Evolutionary conservation across 306 rosid genomes (phyloP).

Genomic region (Cucurbita argyrosperma): DNA sequence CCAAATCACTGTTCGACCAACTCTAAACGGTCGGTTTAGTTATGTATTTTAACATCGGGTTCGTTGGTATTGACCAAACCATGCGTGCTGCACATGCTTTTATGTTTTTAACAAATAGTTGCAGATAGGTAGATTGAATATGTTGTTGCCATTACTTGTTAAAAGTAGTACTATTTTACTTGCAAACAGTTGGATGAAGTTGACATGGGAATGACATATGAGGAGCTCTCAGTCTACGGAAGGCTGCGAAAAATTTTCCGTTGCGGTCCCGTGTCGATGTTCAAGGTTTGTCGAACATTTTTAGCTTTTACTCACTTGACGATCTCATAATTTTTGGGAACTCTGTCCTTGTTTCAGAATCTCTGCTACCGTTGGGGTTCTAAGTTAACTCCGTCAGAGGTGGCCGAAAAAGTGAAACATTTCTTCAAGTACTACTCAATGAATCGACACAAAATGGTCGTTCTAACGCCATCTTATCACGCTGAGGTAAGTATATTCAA

Average conservation of each 20-base stretch:
- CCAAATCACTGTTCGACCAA: background rate
- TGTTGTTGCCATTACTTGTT: background rate
- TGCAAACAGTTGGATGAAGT: slow-evolving; percentile 70
- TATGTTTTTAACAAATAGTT: background rate
- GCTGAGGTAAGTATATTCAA: slow-evolving; percentile 74
- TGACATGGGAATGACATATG: slow-evolving; percentile 97
- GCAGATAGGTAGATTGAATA: background rate
- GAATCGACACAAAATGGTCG: slow-evolving; percentile 88
- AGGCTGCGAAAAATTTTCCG: slow-evolving; percentile 76
- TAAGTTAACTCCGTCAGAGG: slow-evolving; percentile 64
- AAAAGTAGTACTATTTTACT: background rate
- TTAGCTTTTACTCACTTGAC: background rate
- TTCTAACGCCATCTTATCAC: slow-evolving; percentile 81
- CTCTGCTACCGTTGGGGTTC: slow-evolving; percentile 83
- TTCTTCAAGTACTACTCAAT: slow-evolving; percentile 94
- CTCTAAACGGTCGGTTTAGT: background rate
- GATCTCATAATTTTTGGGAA: background rate
- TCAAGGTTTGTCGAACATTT: slow-evolving; percentile 38
- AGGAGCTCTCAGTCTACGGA: slow-evolving; percentile 87
- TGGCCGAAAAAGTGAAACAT: slow-evolving; percentile 87
- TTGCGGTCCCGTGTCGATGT: slow-evolving; percentile 91
- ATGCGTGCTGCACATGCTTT: background rate
- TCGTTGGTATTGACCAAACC: background rate
- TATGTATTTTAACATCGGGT: background rate
- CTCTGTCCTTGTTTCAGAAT: slow-evolving; percentile 33